Percentiles rank a stretch among this genome's conserved stretches.
Evolutionary conservation across 2,329 filamentous ascomycete genomes (phyloP).

Genomic region (Trichoderma semiorbis): DNA sequence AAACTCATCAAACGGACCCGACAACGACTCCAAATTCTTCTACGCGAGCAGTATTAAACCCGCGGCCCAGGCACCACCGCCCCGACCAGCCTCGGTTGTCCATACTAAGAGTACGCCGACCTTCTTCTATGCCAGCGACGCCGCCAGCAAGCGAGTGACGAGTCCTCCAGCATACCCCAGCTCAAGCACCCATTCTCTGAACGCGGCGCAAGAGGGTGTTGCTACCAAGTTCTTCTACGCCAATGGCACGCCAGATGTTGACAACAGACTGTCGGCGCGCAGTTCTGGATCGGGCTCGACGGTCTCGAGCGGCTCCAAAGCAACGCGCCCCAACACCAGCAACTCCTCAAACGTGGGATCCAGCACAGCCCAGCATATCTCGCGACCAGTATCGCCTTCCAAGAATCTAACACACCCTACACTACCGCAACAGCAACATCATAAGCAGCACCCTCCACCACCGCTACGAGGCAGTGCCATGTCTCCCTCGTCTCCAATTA

Average conservation of each 20-base stretch:
- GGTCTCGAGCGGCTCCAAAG: slow-evolving; percentile 44
- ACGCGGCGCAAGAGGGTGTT: slow-evolving; percentile 37
- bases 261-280: slow-evolving; percentile 34
- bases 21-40: slow-evolving; percentile 69
- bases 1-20: slow-evolving; percentile 27
- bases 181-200: slow-evolving; percentile 35
- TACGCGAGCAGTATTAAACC: slow-evolving; percentile 76
- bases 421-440: slow-evolving; percentile 22
- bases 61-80: slow-evolving; percentile 36
- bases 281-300: slow-evolving; percentile 43
- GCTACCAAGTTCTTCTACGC: slow-evolving; percentile 72
- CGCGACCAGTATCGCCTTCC: slow-evolving; percentile 50
- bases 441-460: slow-evolving; percentile 19
- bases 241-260: slow-evolving; percentile 57
- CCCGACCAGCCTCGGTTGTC: slow-evolving; percentile 37
- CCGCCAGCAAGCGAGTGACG: slow-evolving; percentile 36
- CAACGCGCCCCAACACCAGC: slow-evolving; percentile 39
- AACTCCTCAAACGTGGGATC: slow-evolving; percentile 24
- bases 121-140: slow-evolving; percentile 58
- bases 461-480: slow-evolving; percentile 22
- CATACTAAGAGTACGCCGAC: slow-evolving; percentile 44
- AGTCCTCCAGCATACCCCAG: slow-evolving; percentile 30
- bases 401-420: slow-evolving; percentile 34
- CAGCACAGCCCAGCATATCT: slow-evolving; percentile 25
- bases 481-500: slow-evolving; percentile 26